A percentile compares a stretch with the other conserved stretches of the same genome.
Conservation (phyloP, 1,139 yeast genomes). For the Geotrichum carabidarum region DNA sequence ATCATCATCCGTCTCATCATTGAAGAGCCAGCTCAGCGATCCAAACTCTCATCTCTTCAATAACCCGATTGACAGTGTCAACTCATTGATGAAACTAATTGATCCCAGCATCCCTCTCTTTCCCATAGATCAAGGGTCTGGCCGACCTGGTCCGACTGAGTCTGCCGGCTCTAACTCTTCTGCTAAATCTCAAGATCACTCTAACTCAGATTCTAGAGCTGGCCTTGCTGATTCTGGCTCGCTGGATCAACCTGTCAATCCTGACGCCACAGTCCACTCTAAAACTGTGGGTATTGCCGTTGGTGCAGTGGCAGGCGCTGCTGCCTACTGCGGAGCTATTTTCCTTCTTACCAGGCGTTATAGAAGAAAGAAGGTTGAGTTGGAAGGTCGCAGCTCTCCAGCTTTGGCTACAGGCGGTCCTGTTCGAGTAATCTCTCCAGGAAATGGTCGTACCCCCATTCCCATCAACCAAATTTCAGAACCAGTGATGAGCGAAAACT, state of each 20-base stretch:
- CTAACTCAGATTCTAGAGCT: slow-evolving; percentile 10
- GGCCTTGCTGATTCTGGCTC: slow-evolving; percentile 32
- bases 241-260: slow-evolving; percentile 33
- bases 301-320: slow-evolving; percentile 39
- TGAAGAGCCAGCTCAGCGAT: slow-evolving; percentile 32
- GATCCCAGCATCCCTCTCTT: slow-evolving; percentile 38
- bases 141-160: slow-evolving; percentile 19
- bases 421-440: slow-evolving; percentile 12
- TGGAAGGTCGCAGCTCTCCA: slow-evolving; percentile 19
- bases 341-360: slow-evolving; percentile 34
- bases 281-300: slow-evolving; percentile 40
- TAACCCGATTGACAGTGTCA: slow-evolving; percentile 35
- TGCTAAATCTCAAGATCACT: background rate
- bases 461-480: slow-evolving; percentile 34
- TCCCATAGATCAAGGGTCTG: slow-evolving; percentile 22
- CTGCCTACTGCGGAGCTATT: slow-evolving; percentile 36
- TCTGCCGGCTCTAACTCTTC: slow-evolving; percentile 16
- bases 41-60: slow-evolving; percentile 36
- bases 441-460: slow-evolving; percentile 20
- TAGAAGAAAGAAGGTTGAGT: slow-evolving; percentile 28
- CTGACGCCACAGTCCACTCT: slow-evolving; percentile 28
- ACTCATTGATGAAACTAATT: slow-evolving; percentile 37
- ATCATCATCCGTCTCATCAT: slow-evolving; percentile 26
- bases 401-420: slow-evolving; percentile 20
- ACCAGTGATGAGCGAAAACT: slow-evolving; percentile 41